Base-by-base conservation (phyloP, 345 rosid genomes). In the Anacardium occidentale region DNA sequence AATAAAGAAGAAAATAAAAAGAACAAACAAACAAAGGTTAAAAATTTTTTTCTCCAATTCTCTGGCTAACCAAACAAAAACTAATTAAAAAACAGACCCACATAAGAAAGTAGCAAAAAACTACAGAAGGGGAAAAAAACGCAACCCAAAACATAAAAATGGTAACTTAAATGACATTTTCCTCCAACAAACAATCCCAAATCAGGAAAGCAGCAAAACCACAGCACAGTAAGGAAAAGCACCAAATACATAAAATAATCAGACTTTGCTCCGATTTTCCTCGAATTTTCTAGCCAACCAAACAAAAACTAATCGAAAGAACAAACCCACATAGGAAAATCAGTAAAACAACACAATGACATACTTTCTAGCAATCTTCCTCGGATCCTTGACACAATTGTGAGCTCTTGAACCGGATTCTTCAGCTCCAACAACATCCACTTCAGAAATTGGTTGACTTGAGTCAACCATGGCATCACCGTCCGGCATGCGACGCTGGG, bases 361-460 rank as follows among this genome's bases (percentile, higher is more conserved):
- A 12, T 75, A 85, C 89, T 63, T 75, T 65, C 89, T 77, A 14
- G 89, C 85, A 3, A 85, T 85, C 78, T 75, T 88, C 68, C 87
- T 86, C 18, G 92, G 94, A 76, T 91, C 92, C 68, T 88, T 91
- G 67, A 54, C 68, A 8, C 63, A n/a, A 32, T 48, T 53, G 42
- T 57, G 54, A 71, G 62, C 57, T 52, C 29, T 20, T 7, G 57
- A 20, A 47, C 45, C 29, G 14, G 70, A 52, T 22, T 56, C 75
- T 61, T 25, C 56, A 2, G 44, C 80, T 32, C 5, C 47, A 67
- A 25, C 59, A 25, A 11, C 74, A 47, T 11, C 66, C 22, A 47
- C 60, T 51, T 21, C 17, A 4, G 60, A 12, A 26, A 20, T 9
- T 6, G 42, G 42, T 37, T 37, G 42, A 37, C 42, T 37, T 37